Base-by-base conservation (phyloP, 768 basidiomycete genomes). In the Pisolithus orientalis region DNA sequence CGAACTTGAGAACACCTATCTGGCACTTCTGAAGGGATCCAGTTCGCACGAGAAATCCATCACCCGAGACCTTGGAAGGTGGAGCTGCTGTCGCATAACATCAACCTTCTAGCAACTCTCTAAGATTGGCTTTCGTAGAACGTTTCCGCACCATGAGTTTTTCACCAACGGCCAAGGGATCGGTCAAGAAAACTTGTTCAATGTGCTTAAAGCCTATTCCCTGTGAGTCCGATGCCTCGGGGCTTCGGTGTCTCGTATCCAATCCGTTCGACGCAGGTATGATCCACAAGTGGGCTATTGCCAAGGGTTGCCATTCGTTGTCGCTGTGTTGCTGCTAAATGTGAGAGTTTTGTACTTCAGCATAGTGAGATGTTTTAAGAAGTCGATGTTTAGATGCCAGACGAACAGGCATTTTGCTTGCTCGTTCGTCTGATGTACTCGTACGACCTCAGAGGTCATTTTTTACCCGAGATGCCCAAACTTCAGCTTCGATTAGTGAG, bases 391-490 rank as follows among this genome's bases (percentile, higher is more conserved):
- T 55, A 98, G 95, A 99, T 99, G 96, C 96, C 96, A 24, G 96
- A 98, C 56, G 96, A 99, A 72, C 95, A 98, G 70, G 95, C 95
- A 0, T 99, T 99, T 68, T 95, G 89, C 57, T 80, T 98, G 10
- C 79, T 98, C 9, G 94, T 97, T 28, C 78, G 96, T 49, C 70
- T 99, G 14, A 98, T 98, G 96, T 78, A 96, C 54, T 89, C 94
- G 1, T 98, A 99, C 65, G 94, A 95, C 67, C 76, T 98, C 2
- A 84, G 95, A 42, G 93, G 93, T 1, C 95, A 97, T 70, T 99
- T 94, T 71, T 75, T 97, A n/a, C 94, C 96, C 4, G 95, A 99
- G 63, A 99, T 99, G 96, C 96, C 96, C 1, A 95, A 93, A 59
- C 68, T 99, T 5, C 96, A 98, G 65, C 72, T 94, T 40, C 90